Conservation (phyloP, 805 yeast species). For the Cyberlindnera misumaiensis region DNA sequence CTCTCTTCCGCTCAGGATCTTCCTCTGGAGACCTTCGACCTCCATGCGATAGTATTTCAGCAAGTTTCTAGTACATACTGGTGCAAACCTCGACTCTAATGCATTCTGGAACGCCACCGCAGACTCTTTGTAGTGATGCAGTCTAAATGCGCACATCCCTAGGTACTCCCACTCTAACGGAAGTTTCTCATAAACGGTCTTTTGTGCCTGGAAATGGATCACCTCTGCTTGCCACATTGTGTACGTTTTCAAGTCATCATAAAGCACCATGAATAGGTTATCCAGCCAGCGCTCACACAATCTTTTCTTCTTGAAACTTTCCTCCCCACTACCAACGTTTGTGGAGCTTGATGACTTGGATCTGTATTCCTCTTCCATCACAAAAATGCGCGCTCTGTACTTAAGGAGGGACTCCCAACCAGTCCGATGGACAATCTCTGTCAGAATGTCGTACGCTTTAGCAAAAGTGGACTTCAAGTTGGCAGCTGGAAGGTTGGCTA, state of each 20-base stretch:
- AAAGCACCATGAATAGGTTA: conserved; percentile 58
- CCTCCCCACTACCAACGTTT: conserved; percentile 9
- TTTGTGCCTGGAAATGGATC: conserved; percentile 84
- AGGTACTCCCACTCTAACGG: conserved; percentile 90
- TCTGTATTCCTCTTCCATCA: conserved; percentile 61
- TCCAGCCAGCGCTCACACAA: conserved; percentile 73
- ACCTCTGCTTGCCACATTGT: conserved; percentile 92
- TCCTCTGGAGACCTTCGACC: conserved; percentile 23
- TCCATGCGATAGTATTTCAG: conserved; percentile 58
- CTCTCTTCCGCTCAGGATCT: conserved; percentile 12
- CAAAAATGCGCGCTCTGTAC: conserved; percentile 56
- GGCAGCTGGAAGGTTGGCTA: conserved; percentile 61
- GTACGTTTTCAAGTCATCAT: conserved; percentile 72
- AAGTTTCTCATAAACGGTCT: conserved; percentile 66
- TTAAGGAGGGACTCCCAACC: conserved; percentile 69
- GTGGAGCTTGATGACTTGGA: conserved; percentile 19
- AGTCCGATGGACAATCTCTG: conserved; percentile 56
- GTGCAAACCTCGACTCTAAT: conserved; percentile 67
- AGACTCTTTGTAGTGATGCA: conserved; percentile 85
- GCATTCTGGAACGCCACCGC: conserved; percentile 76
- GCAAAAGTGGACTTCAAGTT: conserved; percentile 55
- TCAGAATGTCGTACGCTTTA: conserved; percentile 51
- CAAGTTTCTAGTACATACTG: conserved; percentile 69
- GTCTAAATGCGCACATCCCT: conserved; percentile 78
- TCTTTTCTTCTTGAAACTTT: conserved; percentile 55